Evolutionary conservation across 495 filamentous ascomycete species (phyloP).

Genomic region (Penicillium silybi): DNA sequence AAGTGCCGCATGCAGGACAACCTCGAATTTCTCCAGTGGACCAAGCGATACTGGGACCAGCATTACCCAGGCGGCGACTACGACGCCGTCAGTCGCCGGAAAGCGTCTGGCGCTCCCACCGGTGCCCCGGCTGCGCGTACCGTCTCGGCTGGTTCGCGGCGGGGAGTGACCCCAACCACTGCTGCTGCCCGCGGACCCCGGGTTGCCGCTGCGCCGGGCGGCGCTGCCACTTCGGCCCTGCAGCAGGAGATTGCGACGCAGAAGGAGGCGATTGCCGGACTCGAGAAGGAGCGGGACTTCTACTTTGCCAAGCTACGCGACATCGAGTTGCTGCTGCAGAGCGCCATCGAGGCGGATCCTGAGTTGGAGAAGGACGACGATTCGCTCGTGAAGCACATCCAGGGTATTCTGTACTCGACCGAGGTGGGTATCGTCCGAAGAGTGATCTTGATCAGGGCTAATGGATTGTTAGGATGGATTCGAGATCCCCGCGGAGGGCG

Average conservation of each 20-base stretch:
- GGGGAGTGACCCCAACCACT: conserved; percentile 73
- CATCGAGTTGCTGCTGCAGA: conserved; percentile 91
- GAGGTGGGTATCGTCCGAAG: conserved; percentile 53
- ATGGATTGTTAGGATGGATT: conserved; percentile 43
- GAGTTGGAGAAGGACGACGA: conserved; percentile 91
- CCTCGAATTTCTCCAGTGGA: conserved; percentile 97
- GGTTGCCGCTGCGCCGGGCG: conserved; percentile 46
- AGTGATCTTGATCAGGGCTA: background rate
- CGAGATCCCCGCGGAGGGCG: conserved; percentile 45
- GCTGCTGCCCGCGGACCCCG: conserved; percentile 45
- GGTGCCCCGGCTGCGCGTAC: conserved; percentile 34
- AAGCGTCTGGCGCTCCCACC: conserved; percentile 63
- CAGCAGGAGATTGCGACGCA: conserved; percentile 76
- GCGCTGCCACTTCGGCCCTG: conserved; percentile 61
- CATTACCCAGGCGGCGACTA: conserved; percentile 96
- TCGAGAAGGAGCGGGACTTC: conserved; percentile 94
- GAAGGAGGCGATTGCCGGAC: conserved; percentile 79
- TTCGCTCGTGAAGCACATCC: conserved; percentile 87
- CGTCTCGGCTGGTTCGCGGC: conserved; percentile 33
- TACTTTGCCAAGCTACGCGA: conserved; percentile 98
- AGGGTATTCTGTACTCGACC: conserved; percentile 94
- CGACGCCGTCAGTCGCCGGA: conserved; percentile 80
- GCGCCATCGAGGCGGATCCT: conserved; percentile 83
- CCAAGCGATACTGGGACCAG: conserved; percentile 95
- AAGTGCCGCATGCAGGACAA: conserved; percentile 99